Base-by-base conservation (phyloP, 768 basidiomycete genomes). In the Pleurotus pulmonarius region DNA sequence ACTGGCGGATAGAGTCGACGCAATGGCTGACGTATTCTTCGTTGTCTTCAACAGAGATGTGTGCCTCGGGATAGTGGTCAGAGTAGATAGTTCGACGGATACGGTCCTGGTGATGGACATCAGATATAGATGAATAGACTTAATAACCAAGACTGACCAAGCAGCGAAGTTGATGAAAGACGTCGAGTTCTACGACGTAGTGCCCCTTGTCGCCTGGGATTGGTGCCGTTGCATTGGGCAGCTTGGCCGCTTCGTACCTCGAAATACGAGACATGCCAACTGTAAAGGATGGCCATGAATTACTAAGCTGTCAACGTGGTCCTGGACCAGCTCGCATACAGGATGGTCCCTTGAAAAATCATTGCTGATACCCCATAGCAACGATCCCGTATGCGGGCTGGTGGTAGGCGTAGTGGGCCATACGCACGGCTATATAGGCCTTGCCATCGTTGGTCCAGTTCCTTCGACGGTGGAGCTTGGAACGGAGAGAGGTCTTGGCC, bases 161-260 rank as follows among this genome's bases (percentile, higher is more conserved):
- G 39, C 65, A 64, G 48, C 65, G 65, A n/a, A 67, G 44, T 43
- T 67, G 65, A 52, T 67, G 65, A 46, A 67, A 67, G 12, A 65
- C 65, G 40, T 67, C 65, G 15, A 67, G 39, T 11, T 46, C 56
- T 12, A 59, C 61, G n/a, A 67, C 44, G 49, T 65, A 67, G 41
- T 65, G 59, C 4, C 60, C 65, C 6, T 62, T 58, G 7, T 61
- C 55, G 11, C 58, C 60, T 11, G 60, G 53, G 46, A 65, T 63
- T 9, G 65, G 63, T 25, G 57, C 59, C 9, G 63, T 67, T 40
- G 59, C 60, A 38, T 67, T 67, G 6, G 65, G 65, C 16, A 67
- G 57, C 16, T 58, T 45, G 18, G 59, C 56, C 8, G 65, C 65
- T 41, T 67, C 58, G 37, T 13, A 56, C 40, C 57, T 60, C 6